Conservation (phyloP, 2,329 filamentous ascomycete species). For the Hymenoscyphus repandus region DNA sequence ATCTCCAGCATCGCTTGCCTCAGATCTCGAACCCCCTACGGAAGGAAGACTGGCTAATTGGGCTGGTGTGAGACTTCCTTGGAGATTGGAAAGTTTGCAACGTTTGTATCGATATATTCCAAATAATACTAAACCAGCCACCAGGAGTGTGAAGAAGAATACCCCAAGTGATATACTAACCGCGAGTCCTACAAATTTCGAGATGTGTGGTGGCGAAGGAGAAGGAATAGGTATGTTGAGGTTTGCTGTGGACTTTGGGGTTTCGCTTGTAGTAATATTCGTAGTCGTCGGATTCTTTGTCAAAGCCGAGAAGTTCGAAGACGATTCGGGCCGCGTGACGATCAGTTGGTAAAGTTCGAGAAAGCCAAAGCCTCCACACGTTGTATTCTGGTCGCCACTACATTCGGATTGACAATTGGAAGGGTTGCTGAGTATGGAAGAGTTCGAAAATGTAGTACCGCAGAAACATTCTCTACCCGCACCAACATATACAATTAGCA, state of each 20-base stretch:
- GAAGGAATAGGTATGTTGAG: neutral
- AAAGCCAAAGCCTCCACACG: conserved; percentile 9
- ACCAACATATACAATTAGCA: neutral
- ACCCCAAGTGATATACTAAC: conserved; percentile 1
- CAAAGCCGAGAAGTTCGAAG: neutral
- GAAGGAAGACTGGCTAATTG: neutral
- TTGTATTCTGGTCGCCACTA: conserved; percentile 3
- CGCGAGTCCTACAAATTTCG: neutral
- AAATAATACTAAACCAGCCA: neutral
- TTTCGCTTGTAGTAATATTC: neutral
- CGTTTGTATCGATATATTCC: neutral
- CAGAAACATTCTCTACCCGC: conserved; percentile 13
- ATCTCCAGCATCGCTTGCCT: neutral
- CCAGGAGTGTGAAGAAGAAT: neutral
- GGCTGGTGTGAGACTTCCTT: neutral
- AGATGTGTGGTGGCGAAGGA: neutral
- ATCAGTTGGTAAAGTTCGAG: conserved; percentile 8
- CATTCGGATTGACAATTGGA: conserved; percentile 11
- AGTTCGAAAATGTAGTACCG: conserved; percentile 11
- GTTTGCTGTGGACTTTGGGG: neutral
- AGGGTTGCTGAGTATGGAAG: conserved; percentile 1
- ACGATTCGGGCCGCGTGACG: neutral
- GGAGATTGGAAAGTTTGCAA: neutral
- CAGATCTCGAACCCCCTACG: neutral
- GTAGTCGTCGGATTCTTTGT: neutral